Percentiles rank a stretch among this genome's conserved stretches.
These are phyloP conservation scores for Fusarium marasasianum DNA, from an alignment of 2,329 filamentous ascomycete species.

Conservation along the genomic window DNA sequence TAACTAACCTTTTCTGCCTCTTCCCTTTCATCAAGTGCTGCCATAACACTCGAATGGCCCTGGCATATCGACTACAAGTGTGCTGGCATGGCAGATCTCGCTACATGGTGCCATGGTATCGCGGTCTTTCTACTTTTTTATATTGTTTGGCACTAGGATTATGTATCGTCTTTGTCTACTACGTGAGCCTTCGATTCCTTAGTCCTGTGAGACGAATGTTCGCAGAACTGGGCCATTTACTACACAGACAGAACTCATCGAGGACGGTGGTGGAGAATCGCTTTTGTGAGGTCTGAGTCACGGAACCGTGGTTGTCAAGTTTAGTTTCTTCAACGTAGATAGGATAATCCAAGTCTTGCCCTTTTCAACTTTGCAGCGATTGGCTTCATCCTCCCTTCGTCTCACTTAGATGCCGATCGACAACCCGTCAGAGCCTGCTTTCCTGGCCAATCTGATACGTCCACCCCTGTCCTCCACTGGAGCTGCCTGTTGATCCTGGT, in stretches of 20 bases:
- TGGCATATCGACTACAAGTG: neutral
- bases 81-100: neutral
- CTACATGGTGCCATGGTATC: neutral
- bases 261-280: neutral
- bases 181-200: neutral
- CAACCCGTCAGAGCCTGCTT: neutral
- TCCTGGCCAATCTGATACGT: neutral
- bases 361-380: neutral
- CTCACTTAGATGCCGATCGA: neutral
- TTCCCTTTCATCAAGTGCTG: neutral
- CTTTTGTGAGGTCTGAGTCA: neutral
- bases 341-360: neutral
- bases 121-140: neutral
- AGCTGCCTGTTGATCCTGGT: neutral
- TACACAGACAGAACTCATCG: neutral
- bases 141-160: fast-evolving
- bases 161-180: neutral
- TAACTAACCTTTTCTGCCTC: neutral
- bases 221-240: neutral
- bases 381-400: neutral
- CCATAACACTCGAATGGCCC: neutral
- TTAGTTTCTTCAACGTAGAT: neutral
- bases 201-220: neutral
- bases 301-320: neutral
- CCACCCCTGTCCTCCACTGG: neutral